Evolutionary conservation across 805 yeast genomes (phyloP).

Genomic region (Kuraishia molischiana): DNA sequence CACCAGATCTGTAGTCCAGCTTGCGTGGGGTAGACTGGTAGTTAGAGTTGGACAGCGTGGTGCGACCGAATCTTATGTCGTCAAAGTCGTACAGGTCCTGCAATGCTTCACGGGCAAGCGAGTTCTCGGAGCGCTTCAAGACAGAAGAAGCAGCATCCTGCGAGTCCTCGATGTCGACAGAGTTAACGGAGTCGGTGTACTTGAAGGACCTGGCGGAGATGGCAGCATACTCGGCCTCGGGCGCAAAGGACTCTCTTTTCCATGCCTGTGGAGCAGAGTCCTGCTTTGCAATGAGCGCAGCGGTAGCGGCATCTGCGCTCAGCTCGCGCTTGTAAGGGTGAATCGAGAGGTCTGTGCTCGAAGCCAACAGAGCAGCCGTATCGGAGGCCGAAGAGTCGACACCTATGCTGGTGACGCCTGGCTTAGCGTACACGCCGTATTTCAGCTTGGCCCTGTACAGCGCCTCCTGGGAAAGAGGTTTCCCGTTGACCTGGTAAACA

Average conservation of each 20-base stretch:
- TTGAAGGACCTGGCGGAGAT: conserved; percentile 23
- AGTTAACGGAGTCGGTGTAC: conserved; percentile 9
- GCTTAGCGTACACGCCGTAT: conserved; percentile 53
- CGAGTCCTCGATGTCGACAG: conserved; percentile 23
- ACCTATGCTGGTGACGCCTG: conserved; percentile 45
- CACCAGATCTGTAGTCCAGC: conserved; percentile 15
- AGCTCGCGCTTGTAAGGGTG: conserved; percentile 53
- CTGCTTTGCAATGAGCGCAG: conserved; percentile 42
- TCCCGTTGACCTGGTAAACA: conserved; percentile 60
- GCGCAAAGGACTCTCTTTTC: conserved; percentile 34
- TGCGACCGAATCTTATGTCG: conserved; percentile 28
- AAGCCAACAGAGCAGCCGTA: conserved; percentile 70
- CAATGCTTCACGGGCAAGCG: conserved; percentile 25
- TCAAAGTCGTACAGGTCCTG: conserved; percentile 33
- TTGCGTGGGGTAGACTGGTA: conserved; percentile 6
- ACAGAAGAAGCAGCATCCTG: conserved; percentile 33
- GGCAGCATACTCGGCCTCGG: conserved; percentile 37
- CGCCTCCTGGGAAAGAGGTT: conserved; percentile 67
- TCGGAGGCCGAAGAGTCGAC: conserved; percentile 61
- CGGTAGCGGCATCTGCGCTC: conserved; percentile 58
- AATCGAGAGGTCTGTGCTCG: conserved; percentile 52
- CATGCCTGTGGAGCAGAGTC: conserved; percentile 38
- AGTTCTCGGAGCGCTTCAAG: conserved; percentile 16
- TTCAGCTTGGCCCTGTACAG: conserved; percentile 63
- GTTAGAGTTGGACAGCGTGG: conserved; percentile 18